Percentiles rank a stretch among this genome's conserved stretches.
Conservation (phyloP, 2,329 filamentous ascomycete species). For the Penicillium sp. region DNA sequence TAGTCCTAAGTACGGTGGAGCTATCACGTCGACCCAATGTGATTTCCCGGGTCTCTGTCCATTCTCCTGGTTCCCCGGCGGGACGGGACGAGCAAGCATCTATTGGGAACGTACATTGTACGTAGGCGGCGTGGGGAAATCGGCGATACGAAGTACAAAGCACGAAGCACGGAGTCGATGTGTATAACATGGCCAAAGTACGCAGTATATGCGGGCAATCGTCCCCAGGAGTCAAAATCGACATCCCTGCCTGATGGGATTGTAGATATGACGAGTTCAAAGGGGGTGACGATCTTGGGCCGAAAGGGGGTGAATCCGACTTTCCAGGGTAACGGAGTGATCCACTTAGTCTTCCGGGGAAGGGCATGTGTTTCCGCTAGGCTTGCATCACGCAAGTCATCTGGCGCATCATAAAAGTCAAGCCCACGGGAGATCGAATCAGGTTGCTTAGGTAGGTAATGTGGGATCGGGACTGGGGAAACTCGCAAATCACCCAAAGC, state of each 20-base stretch:
- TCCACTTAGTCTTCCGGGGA: constrained; percentile 21
- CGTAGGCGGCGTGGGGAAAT: background rate
- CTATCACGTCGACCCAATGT: constrained; percentile 12
- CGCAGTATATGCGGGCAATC: background rate
- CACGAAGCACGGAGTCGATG: background rate
- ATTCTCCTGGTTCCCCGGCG: constrained; percentile 15
- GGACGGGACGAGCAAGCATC: constrained; percentile 9
- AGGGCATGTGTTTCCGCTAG: constrained; percentile 6
- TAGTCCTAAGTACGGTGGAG: constrained; percentile 2
- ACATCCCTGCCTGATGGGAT: background rate
- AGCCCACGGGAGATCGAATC: background rate
- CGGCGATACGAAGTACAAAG: background rate
- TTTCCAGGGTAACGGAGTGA: constrained; percentile 8
- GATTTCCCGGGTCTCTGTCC: constrained; percentile 1
- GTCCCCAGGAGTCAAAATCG: background rate
- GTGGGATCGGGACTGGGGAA: background rate
- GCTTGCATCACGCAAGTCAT: constrained; percentile 12
- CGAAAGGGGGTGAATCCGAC: constrained; percentile 1
- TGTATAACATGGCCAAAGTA: constrained; percentile 4
- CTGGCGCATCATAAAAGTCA: constrained; percentile 2
- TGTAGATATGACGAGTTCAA: constrained; percentile 4
- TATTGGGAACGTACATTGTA: constrained; percentile 6
- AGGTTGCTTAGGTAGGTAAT: background rate
- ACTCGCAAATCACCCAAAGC: no score
- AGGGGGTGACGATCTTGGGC: constrained; percentile 1